Evolutionary conservation across 1,284 basidiomycete genomes (phyloP).

Genomic region (Neotropicomus parvogracilis): DNA sequence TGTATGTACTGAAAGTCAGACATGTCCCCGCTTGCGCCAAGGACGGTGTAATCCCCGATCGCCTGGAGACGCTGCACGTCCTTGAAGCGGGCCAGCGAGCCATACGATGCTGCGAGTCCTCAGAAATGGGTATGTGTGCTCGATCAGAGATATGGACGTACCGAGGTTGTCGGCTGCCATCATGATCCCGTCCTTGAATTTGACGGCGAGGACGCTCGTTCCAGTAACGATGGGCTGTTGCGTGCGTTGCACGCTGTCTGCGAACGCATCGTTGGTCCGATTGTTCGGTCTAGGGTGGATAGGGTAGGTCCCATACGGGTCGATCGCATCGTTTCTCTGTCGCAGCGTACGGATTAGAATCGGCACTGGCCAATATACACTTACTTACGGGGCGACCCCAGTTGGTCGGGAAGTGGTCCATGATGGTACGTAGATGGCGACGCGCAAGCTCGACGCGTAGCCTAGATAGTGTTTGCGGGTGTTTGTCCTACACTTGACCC

Average conservation of each 20-base stretch:
- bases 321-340: slow-evolving; percentile 69
- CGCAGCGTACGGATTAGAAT: slow-evolving; percentile 4
- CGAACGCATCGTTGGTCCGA: slow-evolving; percentile 50
- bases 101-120: slow-evolving; percentile 82
- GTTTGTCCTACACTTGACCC: slow-evolving; percentile 11
- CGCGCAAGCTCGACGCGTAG: slow-evolving; percentile 27
- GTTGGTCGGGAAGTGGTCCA: slow-evolving; percentile 80
- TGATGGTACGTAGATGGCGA: slow-evolving; percentile 35
- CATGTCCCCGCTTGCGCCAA: slow-evolving; percentile 96
- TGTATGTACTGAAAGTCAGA: slow-evolving; percentile 97
- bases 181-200: slow-evolving; percentile 97
- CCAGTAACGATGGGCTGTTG: slow-evolving; percentile 96
- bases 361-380: background rate
- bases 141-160: slow-evolving; percentile 33
- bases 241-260: slow-evolving; percentile 67
- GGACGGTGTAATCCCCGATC: slow-evolving; percentile 80
- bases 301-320: slow-evolving; percentile 72
- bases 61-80: slow-evolving; percentile 86
- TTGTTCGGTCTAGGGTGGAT: slow-evolving; percentile 55
- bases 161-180: slow-evolving; percentile 98
- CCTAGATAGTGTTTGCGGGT: slow-evolving; percentile 18
- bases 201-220: slow-evolving; percentile 90
- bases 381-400: slow-evolving; percentile 72
- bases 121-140: background rate
- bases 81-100: slow-evolving; percentile 96